Conservation (phyloP, 1,284 basidiomycete species). For the Erythrobasidium hasegawianum region DNA sequence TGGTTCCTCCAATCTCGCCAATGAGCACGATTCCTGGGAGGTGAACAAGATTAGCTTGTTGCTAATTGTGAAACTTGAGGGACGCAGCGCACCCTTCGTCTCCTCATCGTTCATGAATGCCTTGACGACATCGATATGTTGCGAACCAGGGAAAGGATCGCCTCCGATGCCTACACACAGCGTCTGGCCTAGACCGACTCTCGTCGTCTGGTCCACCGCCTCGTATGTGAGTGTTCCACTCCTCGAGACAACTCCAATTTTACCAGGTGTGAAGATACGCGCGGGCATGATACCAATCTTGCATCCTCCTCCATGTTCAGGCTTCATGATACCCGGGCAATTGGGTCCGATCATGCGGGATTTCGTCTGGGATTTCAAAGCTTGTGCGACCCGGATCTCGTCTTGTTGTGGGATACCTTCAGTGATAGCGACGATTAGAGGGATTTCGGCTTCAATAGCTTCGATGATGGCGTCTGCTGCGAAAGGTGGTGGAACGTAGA, state of each 20-base stretch:
- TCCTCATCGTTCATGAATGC: conserved; percentile 90
- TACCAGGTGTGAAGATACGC: conserved; percentile 40
- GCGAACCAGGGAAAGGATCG: conserved; percentile 97
- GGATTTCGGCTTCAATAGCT: conserved; percentile 95
- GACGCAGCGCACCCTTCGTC: conserved; percentile 63
- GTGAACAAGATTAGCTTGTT: background rate
- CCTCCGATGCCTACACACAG: conserved; percentile 97
- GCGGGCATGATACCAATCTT: conserved; percentile 99
- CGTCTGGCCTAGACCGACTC: conserved; percentile 92
- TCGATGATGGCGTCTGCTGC: conserved; percentile 95
- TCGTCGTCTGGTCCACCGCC: conserved; percentile 89
- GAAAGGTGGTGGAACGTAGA: conserved; percentile 90
- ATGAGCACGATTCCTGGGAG: conserved; percentile 87
- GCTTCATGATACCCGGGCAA: conserved; percentile 97
- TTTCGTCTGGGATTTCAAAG: conserved; percentile 87
- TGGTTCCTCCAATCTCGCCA: conserved; percentile 97
- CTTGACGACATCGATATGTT: conserved; percentile 93
- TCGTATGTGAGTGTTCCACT: conserved; percentile 93
- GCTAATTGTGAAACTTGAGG: background rate
- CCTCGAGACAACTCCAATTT: conserved; percentile 82
- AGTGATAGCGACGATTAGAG: conserved; percentile 92
- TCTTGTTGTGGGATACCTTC: conserved; percentile 96
- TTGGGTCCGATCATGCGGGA: conserved; percentile 82
- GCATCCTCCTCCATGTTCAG: conserved; percentile 65
- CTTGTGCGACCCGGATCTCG: conserved; percentile 85